Conservation (phyloP, 2,329 filamentous ascomycete species). For the Sarocladiaceae sp. region DNA sequence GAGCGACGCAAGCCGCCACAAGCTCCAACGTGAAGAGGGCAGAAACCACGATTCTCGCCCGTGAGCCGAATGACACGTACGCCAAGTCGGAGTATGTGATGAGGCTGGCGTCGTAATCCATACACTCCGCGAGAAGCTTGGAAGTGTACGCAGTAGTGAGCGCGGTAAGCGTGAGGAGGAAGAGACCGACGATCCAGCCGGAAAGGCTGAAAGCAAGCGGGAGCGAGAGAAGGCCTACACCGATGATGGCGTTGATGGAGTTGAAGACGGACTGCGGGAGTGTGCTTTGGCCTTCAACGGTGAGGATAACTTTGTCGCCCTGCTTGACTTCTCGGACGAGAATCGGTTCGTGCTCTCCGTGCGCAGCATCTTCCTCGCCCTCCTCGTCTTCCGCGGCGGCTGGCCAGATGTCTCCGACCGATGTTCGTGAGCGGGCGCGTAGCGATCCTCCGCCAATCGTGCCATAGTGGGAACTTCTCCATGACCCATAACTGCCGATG, state of each 20-base stretch:
- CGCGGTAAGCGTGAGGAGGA: conserved; percentile 70
- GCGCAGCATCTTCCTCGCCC: conserved; percentile 29
- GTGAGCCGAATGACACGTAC: conserved; percentile 82
- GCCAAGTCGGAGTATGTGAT: conserved; percentile 95
- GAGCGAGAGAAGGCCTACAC: conserved; percentile 82
- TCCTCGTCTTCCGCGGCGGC: conserved; percentile 19
- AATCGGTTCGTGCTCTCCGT: conserved; percentile 66
- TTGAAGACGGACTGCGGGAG: conserved; percentile 95
- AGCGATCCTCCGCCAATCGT: conserved; percentile 36
- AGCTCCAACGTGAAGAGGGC: conserved; percentile 86
- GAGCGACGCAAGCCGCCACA: conserved; percentile 80
- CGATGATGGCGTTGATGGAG: conserved; percentile 88
- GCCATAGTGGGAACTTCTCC: conserved; percentile 46
- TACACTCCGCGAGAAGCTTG: conserved; percentile 77
- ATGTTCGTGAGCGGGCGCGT: conserved; percentile 32
- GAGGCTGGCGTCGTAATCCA: conserved; percentile 78
- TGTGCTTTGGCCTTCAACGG: conserved; percentile 91
- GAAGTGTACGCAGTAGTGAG: conserved; percentile 81
- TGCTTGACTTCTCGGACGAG: conserved; percentile 88
- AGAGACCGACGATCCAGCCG: conserved; percentile 80
- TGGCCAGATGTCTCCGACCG: conserved; percentile 38
- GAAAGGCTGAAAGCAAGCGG: conserved; percentile 84
- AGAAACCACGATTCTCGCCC: conserved; percentile 76
- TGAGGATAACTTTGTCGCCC: conserved; percentile 77
- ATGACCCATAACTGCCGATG: conserved; percentile 65